Evolutionary conservation across 352 stramenopile species (phyloP).

Genomic region (Phytophthora ohioensis): DNA sequence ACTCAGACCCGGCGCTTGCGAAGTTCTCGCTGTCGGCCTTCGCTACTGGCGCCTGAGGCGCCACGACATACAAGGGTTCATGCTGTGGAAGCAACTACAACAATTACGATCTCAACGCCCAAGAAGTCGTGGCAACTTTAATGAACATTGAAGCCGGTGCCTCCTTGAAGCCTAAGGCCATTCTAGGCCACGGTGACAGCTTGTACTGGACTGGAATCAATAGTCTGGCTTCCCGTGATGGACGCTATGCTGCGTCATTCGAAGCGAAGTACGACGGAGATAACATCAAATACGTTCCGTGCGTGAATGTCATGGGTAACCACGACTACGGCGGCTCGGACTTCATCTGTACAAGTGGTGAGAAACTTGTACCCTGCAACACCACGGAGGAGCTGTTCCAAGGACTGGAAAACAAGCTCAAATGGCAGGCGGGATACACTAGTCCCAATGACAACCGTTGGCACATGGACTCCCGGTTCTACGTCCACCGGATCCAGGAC

Average conservation of each 20-base stretch:
- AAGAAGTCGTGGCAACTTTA: conserved; percentile 23
- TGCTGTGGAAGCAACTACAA: conserved; percentile 16
- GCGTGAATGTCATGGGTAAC: background rate
- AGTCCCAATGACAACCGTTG: conserved; percentile 29
- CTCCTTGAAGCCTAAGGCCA: conserved; percentile 12
- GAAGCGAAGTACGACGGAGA: conserved; percentile 24
- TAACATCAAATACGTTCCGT: conserved; percentile 15
- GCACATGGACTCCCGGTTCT: conserved; percentile 27
- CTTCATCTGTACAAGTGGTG: conserved; percentile 17
- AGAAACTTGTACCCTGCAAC: conserved; percentile 5
- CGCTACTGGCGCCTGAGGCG: conserved; percentile 29
- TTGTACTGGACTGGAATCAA: conserved; percentile 32
- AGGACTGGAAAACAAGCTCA: conserved; percentile 31
- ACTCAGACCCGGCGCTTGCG: conserved; percentile 41
- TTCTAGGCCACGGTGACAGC: conserved; percentile 28
- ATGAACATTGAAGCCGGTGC: conserved; percentile 24
- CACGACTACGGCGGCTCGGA: conserved; percentile 28
- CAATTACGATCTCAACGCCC: conserved; percentile 25
- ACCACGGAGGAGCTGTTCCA: conserved; percentile 18
- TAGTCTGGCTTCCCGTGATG: conserved; percentile 8
- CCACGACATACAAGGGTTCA: conserved; percentile 14
- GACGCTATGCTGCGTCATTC: conserved; percentile 17
- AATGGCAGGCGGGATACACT: conserved; percentile 24
- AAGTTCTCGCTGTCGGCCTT: conserved; percentile 24
- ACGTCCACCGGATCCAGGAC: conserved; percentile 21